These are phyloP conservation scores for Annulohypoxylon bovei DNA, from an alignment of 495 filamentous ascomycete genomes.

Conservation along the genomic window DNA sequence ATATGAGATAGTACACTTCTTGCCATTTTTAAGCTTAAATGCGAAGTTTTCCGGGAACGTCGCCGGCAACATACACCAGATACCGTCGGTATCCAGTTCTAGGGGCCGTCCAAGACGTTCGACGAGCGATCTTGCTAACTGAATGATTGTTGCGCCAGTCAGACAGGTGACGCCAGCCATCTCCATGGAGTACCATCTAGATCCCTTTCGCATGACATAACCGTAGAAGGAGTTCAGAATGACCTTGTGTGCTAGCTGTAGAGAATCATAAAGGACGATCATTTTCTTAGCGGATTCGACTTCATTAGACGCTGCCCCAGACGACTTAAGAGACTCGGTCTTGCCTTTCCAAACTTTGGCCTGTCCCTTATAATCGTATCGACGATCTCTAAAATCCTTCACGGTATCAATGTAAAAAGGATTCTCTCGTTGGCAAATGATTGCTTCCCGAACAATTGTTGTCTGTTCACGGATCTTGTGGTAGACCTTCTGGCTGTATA, in stretches of 20 bases:
- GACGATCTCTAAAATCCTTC: conserved; percentile 90
- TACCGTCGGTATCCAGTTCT: conserved; percentile 99
- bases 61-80: conserved; percentile 99
- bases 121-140: conserved; percentile 93
- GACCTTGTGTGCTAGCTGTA: conserved; percentile 98
- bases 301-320: conserved; percentile 78
- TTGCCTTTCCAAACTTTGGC: conserved; percentile 99
- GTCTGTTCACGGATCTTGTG: conserved; percentile 98
- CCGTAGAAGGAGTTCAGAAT: conserved; percentile 99
- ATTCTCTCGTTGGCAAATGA: conserved; percentile 98
- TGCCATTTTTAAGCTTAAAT: conserved; percentile 93
- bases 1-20: conserved; percentile 94
- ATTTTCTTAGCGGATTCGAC: conserved; percentile 98
- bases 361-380: conserved; percentile 97
- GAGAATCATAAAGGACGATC: conserved; percentile 94
- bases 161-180: conserved; percentile 99
- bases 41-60: conserved; percentile 97
- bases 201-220: conserved; percentile 99
- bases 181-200: conserved; percentile 99
- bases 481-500: conserved; percentile 98
- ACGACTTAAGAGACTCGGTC: conserved; percentile 81
- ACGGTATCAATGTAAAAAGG: conserved; percentile 99
- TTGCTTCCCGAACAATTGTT: conserved; percentile 92
- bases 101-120: conserved; percentile 93
- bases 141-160: conserved; percentile 96